Percentiles rank a stretch among this genome's conserved stretches.
Evolutionary conservation across 2,329 filamentous ascomycete species (phyloP).

Genomic region (Alternaria sp.): DNA sequence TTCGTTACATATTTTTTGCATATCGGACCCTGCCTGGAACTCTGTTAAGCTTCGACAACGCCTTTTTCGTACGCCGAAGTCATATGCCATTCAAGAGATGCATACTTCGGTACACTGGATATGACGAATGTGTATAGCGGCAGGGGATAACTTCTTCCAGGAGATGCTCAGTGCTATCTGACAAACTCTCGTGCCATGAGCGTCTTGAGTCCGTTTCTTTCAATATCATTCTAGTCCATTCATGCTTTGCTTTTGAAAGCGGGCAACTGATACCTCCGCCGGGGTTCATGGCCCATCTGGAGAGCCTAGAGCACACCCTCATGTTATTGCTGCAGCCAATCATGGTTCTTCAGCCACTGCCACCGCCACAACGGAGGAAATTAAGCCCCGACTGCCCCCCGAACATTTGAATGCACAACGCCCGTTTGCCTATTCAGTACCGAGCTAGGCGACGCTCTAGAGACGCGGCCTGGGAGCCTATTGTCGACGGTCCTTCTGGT

Average conservation of each 20-base stretch:
- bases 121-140: neutral
- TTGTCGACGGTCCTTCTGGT: constrained; percentile 34
- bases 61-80: no score
- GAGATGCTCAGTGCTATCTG: no score
- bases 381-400: constrained; percentile 24
- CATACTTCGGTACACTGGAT: neutral
- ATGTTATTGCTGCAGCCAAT: constrained; percentile 8
- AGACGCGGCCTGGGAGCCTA: constrained; percentile 31
- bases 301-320: neutral
- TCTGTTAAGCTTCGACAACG: no score
- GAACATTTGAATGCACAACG: constrained; percentile 38
- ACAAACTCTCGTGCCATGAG: no score
- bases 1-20: no score
- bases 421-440: constrained; percentile 31
- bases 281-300: neutral
- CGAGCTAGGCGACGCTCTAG: constrained; percentile 24
- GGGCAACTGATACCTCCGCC: constrained; percentile 8
- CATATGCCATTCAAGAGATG: neutral
- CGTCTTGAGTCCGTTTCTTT: no score
- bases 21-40: no score
- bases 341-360: constrained; percentile 21
- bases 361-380: constrained; percentile 38
- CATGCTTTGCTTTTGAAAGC: neutral
- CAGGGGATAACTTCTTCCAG: neutral
- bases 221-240: constrained; percentile 3